These are phyloP conservation scores for Backusella morwellensis DNA, from an alignment of 192 early-diverging fungal species.

Conservation along the genomic window DNA sequence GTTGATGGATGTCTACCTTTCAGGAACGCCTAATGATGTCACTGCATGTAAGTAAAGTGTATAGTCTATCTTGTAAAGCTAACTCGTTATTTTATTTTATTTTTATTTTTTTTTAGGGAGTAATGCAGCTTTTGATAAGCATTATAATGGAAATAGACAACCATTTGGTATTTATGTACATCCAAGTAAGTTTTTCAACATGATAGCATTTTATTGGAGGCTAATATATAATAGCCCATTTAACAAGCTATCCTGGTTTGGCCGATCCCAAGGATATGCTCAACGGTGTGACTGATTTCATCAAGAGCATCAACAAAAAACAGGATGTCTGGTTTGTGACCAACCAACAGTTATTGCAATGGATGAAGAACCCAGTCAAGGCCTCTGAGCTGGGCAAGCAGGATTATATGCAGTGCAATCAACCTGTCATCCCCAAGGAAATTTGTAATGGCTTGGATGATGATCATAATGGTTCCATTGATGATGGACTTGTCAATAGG, in stretches of 20 bases:
- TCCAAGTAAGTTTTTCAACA: constrained; percentile 28
- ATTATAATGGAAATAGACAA: constrained; percentile 46
- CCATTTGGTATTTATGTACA: constrained; percentile 55
- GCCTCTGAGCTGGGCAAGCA: constrained; percentile 57
- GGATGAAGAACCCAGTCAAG: constrained; percentile 77
- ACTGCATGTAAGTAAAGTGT: constrained; percentile 26
- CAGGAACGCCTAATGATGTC: constrained; percentile 35
- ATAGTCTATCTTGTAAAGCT: no score
- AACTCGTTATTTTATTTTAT: no score
- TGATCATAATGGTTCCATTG: constrained; percentile 32
- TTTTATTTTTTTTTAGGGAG: constrained; percentile 16
- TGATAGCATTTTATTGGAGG: no score
- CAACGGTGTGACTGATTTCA: constrained; percentile 37
- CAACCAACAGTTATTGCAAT: constrained; percentile 63
- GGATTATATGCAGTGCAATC: constrained; percentile 61
- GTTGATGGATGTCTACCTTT: constrained; percentile 51
- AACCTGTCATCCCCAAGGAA: constrained; percentile 51
- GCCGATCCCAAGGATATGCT: constrained; percentile 26
- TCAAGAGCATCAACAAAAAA: constrained; percentile 44
- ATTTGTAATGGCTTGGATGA: constrained; percentile 76
- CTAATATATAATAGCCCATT: constrained; percentile 36
- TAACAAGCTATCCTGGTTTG: constrained; percentile 21
- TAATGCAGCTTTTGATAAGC: constrained; percentile 38
- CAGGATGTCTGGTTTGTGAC: constrained; percentile 74
- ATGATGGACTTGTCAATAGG: constrained; percentile 40